Evolutionary conservation across 1,139 yeast species (phyloP), one percentile per base, ranked within the genome.

Genomic region (Taphrina communis): DNA sequence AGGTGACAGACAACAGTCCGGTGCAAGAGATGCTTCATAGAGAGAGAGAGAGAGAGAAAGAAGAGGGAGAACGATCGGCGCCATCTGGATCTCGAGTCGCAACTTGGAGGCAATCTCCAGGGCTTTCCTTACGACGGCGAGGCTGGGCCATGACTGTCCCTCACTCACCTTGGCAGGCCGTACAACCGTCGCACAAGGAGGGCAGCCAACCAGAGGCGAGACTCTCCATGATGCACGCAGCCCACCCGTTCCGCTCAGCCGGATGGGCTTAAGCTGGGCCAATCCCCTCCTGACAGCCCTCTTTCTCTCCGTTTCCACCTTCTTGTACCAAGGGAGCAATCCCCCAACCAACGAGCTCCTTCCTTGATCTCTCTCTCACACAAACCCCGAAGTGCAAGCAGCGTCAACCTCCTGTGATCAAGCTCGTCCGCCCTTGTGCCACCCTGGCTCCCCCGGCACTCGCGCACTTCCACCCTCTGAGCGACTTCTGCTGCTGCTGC

Each of bases 321-420:
- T 25, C 31, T 25, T 25, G 31, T 25, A 25, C 31, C 31, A 25
- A 4, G 31, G 31, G 4, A 25, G 8, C 48, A 14, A 7, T 44
- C 17, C 48, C 48, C 3, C 17, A 6, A 5, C 48, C 48, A n/a
- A 44, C 48, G 48, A 44, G 48, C 48, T 44, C 48, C 48, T 14
- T 39, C 14, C 42, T 9, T 11, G 42, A 39, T 9, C 31, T 25
- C 31, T 25, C 31, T 25, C 31, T 2, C 31, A 4, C 31, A 4
- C 31, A 25, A 25, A 25, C 31, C 31, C 31, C 31, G 31, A 44
- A 44, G 19, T 12, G 48, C 48, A 44, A n/a, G 48, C 48, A 44
- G 19, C 48, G 17, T 44, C 48, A 44, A 44, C 48, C 48, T 44
- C 48, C 48, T 44, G 48, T 44, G 48, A 44, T 44, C 48, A 39